A percentile compares a stretch with the other conserved stretches of the same genome.
Evolutionary conservation across 345 rosid species (phyloP).

Genomic region (Eucalyptus albens): DNA sequence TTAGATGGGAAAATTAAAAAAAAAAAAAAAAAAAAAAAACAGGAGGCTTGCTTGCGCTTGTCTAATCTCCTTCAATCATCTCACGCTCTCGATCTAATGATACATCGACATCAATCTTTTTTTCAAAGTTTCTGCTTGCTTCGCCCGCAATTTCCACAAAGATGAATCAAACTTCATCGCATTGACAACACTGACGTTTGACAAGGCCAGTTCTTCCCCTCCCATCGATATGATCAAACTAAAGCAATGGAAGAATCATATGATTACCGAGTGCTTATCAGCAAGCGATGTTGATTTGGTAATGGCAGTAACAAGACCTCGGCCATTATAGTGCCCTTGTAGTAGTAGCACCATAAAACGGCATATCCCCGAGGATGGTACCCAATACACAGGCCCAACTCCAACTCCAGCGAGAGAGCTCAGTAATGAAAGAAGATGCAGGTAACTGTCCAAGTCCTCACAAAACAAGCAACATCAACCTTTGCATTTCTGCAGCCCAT

Average conservation of each 20-base stretch:
- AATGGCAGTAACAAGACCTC: not conserved
- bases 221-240: not conserved
- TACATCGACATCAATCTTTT: not conserved
- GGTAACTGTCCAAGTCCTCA: not conserved
- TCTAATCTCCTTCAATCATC: not conserved
- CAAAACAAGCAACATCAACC: not conserved
- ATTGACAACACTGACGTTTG: not conserved
- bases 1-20: not conserved
- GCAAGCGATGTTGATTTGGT: not conserved
- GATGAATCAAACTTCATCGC: not conserved
- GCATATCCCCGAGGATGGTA: not conserved
- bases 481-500: not conserved
- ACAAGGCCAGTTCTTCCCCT: not conserved
- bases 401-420: not conserved
- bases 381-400: not conserved
- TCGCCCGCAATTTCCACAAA: not conserved
- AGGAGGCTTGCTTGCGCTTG: not conserved
- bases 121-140: not conserved
- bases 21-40: not conserved
- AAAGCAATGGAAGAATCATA: not conserved
- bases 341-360: not conserved
- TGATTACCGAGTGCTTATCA: not conserved
- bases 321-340: not conserved
- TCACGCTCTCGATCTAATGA: not conserved
- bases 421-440: not conserved